Percentiles rank a stretch among this genome's conserved stretches.
phyloP scores from a whole-genome alignment of 2,329 filamentous ascomycete species.

The Colletotrichum filicis region DNA sequence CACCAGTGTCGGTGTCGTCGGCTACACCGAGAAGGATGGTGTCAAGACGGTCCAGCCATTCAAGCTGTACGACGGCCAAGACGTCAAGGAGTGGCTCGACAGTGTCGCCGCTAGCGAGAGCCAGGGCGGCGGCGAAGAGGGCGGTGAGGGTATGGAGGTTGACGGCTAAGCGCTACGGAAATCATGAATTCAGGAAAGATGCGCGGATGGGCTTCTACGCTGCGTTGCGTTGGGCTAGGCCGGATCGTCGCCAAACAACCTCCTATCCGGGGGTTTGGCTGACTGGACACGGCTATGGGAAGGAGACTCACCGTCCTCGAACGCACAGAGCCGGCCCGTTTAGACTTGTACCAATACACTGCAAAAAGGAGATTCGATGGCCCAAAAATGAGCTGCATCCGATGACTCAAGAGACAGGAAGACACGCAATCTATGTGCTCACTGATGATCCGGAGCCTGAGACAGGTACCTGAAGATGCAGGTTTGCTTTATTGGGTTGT shows the following conservation, averaged over 20 bases:
- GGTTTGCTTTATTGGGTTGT: constrained; percentile 21
- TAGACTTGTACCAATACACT: constrained; percentile 35
- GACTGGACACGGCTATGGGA: not conserved
- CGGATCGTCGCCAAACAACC: not conserved
- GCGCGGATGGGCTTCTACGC: constrained; percentile 6
- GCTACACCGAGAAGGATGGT: constrained; percentile 61
- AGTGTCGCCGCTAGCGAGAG: constrained; percentile 66
- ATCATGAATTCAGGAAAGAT: not conserved
- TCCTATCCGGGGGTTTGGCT: not conserved
- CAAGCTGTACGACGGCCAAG: constrained; percentile 89
- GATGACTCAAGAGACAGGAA: constrained; percentile 15
- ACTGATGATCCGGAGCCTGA: not conserved
- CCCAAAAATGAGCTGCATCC: constrained; percentile 27
- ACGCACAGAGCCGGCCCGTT: constrained; percentile 22
- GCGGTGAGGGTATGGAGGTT: constrained; percentile 48
- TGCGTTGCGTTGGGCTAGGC: constrained; percentile 8
- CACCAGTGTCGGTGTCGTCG: constrained; percentile 89
- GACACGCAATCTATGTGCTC: not conserved
- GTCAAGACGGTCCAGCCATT: constrained; percentile 78
- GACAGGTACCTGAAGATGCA: not conserved
- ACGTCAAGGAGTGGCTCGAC: constrained; percentile 88
- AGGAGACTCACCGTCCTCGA: constrained; percentile 9
- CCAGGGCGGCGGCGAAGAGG: constrained; percentile 54
- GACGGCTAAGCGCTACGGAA: constrained; percentile 40
- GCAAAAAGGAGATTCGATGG: constrained; percentile 28